Evolutionary conservation across 1,139 yeast species (phyloP), one percentile per base, ranked within the genome.

Genomic region (Yamadazyma songkhlaensis): DNA sequence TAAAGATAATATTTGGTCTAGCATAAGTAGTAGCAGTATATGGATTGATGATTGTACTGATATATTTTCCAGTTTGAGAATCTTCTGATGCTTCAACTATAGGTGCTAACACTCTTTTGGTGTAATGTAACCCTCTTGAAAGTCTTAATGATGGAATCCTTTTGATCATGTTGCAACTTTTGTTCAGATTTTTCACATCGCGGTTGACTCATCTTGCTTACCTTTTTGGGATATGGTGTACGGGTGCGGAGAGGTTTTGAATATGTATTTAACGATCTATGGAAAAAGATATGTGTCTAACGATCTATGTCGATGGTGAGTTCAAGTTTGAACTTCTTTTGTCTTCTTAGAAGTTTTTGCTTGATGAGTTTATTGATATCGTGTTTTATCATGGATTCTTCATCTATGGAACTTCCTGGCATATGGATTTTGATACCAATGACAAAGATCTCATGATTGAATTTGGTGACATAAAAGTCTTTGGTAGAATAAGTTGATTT

Each of bases 21-120:
- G 89, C 72, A 52, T 88, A 87, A 0, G 95, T 86, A 8, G 95
- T 82, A 4, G 84, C 94, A n/a, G 81, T 69, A 57, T 70, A 84
- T 8, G 81, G 81, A 42, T 68, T 64, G 31, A 74, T 59, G 24
- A 65, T 59, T 12, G 66, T 61, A 20, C 55, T 51, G 31, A 67
- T 53, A 40, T 57, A 67, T 43, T 65, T 57, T 4, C 64, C 66
- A 10, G 70, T 54, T 25, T 50, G 55, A 22, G 62, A 46, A 13
- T 45, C 50, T 15, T 50, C 56, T 14, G 28, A 9, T 2, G 39
- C 38, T 35, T 34, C 41, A 6, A 28, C 23, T 6, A 38, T 38
- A 8, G 41, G 31, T 6, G 23, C 27, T 2, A 28, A 20, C 8
- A 17, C 6, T 28, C 12, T 38, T 9, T 22, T 6, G 7, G 23